Percentiles rank a stretch among this genome's conserved stretches.
phyloP scores from a whole-genome alignment of 768 basidiomycete genomes.

The Paxillus involutus region DNA sequence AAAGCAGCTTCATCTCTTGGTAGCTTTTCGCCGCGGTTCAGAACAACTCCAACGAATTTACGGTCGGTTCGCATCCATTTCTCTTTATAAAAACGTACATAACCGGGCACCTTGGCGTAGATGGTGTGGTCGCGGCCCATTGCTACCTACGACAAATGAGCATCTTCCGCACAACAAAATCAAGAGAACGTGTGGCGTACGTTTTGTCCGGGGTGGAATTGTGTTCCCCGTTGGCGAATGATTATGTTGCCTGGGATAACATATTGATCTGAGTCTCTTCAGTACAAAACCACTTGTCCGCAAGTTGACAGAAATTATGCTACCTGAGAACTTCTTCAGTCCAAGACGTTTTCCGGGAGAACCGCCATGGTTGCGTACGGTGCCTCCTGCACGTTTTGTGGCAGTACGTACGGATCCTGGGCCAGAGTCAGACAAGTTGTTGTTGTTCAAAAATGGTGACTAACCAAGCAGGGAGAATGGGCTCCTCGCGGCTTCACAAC shows the following conservation, averaged over 20 bases:
- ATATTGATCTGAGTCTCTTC: conserved; percentile 64
- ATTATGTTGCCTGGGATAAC: conserved; percentile 96
- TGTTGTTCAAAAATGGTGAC: neutral
- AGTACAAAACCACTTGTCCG: conserved; percentile 5
- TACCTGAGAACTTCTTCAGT: conserved; percentile 95
- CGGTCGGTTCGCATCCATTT: conserved; percentile 73
- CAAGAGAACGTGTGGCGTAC: conserved; percentile 45
- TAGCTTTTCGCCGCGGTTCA: conserved; percentile 78
- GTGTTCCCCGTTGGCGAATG: conserved; percentile 88
- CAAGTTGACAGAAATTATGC: conserved; percentile 16
- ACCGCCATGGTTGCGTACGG: conserved; percentile 88
- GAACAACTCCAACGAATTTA: conserved; percentile 81
- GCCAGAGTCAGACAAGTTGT: conserved; percentile 1
- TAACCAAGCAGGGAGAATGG: conserved; percentile 52
- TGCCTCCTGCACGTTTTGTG: conserved; percentile 95
- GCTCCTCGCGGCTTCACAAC: conserved; percentile 33
- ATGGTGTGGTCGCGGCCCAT: conserved; percentile 95
- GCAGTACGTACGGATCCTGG: conserved; percentile 82
- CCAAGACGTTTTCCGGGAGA: conserved; percentile 93
- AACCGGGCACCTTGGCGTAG: conserved; percentile 87
- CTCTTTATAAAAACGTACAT: conserved; percentile 90
- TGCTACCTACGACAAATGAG: conserved; percentile 58
- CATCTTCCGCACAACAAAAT: neutral
- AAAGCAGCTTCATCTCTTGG: conserved; percentile 72
- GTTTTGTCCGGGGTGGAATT: conserved; percentile 93